Evolutionary conservation across 495 filamentous ascomycete species (phyloP).

Genomic region (Articulospora tetracladia): DNA sequence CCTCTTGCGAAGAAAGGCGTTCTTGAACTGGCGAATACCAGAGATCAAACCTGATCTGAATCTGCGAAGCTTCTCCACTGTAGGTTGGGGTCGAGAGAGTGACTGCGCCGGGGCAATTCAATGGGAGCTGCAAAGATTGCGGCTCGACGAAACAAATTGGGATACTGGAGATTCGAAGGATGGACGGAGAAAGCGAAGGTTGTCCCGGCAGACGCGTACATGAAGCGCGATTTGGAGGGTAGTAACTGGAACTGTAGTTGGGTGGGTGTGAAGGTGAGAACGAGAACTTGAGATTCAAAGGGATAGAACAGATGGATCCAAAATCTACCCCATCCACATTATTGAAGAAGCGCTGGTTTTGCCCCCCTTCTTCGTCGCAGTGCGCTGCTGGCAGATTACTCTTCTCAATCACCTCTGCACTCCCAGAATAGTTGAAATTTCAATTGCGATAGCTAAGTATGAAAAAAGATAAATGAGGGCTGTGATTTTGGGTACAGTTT

Average conservation of each 20-base stretch:
- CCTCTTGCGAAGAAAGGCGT: too few relatives aligned
- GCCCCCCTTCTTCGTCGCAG: too few relatives aligned
- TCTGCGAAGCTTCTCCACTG: not conserved
- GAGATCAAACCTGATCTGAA: not conserved
- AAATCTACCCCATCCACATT: too few relatives aligned
- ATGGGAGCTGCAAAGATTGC: too few relatives aligned
- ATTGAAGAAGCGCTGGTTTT: too few relatives aligned
- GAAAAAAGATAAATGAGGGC: too few relatives aligned
- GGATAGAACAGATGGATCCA: conserved; percentile 15
- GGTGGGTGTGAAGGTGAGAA: not conserved
- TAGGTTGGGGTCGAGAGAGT: not conserved
- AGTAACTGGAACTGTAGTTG: conserved; percentile 3
- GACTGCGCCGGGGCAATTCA: not conserved
- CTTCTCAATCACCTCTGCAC: too few relatives aligned
- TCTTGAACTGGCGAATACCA: not conserved
- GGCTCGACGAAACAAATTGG: too few relatives aligned
- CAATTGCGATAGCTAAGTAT: too few relatives aligned
- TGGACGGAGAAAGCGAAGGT: not conserved
- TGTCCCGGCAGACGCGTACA: conserved; percentile 17
- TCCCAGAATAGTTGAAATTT: too few relatives aligned
- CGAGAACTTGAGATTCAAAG: conserved; percentile 3
- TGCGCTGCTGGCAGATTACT: too few relatives aligned
- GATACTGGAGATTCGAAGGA: not conserved
- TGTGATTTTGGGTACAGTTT: too few relatives aligned
- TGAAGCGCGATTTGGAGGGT: conserved; percentile 14